Evolutionary conservation across 495 filamentous ascomycete species (phyloP), one percentile per base, ranked within the genome.

Genomic region (Venustampulla echinocandica): DNA sequence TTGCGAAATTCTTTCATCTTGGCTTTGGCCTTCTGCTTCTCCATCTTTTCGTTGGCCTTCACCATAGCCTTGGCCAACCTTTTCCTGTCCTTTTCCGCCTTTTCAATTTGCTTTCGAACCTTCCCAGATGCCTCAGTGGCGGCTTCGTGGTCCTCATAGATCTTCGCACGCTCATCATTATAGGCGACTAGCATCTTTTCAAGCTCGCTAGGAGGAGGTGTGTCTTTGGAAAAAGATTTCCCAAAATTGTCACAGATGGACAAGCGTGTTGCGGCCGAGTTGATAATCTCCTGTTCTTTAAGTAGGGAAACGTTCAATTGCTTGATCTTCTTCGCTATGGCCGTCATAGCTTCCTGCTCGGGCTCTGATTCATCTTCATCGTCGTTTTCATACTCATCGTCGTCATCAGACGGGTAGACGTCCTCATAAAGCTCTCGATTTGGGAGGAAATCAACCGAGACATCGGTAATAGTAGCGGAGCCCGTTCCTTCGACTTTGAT

Each of bases 401-500:
- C 66, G 2, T 66, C 64, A 15, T 69, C 66, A 0, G 71, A 69
- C 7, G 70, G 66, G 50, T 78, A 79, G 23, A 75, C 62, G 36
- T 82, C 76, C 36, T 77, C 57, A 46, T 73, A 80, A 32, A 70
- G 67, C 11, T 79, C 74, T 3, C 65, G 64, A 51, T 84, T 81
- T 0, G 78, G 70, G 19, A 85, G 62, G 9, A 77, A 61, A 46
- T 82, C 74, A 32, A 84, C 73, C 13, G 73, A 70, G 56, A 84
- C 75, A 54, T 85, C 80, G 2, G 75, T 80, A 54, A 86, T 82
- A 42, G 72, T 75, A 21, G 74, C 76, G 0, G 67, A 64, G 22
- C 79, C 79, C 40, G 70, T 77, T 42, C 80, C 81, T 53, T 83
- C 79, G 46, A 87, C 77, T 52, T 82, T 82, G 64, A 86, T 77